Evolutionary conservation across 257 asterid genomes (phyloP).

Genomic region (Plantago major): DNA sequence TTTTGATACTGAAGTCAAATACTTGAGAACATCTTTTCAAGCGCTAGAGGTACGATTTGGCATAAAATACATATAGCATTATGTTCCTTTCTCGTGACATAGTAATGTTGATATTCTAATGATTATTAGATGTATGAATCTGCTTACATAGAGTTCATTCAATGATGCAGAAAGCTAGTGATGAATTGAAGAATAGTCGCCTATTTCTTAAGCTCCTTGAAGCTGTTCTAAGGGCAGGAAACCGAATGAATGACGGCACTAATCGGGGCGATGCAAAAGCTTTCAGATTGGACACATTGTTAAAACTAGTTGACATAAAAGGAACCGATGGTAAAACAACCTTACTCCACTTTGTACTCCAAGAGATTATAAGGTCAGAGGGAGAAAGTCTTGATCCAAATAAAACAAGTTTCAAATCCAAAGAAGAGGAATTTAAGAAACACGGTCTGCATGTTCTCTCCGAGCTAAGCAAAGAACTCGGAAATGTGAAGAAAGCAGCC

Average conservation of each 20-base stretch:
- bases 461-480: conserved; percentile 72
- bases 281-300: conserved; percentile 73
- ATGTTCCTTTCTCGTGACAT: too few species aligned
- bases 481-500: conserved; percentile 72
- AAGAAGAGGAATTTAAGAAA: conserved; percentile 60
- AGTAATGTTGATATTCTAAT: neutral
- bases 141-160: conserved; percentile 17
- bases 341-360: conserved; percentile 85
- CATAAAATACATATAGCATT: too few species aligned
- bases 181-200: conserved; percentile 74
- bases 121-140: neutral
- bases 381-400: conserved; percentile 34
- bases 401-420: conserved; percentile 27
- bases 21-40: conserved; percentile 68
- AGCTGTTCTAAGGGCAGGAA: conserved; percentile 82
- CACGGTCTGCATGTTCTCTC: conserved; percentile 67
- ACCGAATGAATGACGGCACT: conserved; percentile 80
- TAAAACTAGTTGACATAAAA: conserved; percentile 76
- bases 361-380: conserved; percentile 82
- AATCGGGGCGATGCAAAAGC: conserved; percentile 85
- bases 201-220: conserved; percentile 84
- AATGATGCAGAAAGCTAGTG: conserved; percentile 70
- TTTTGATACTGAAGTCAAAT: conserved; percentile 73
- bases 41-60: conserved; percentile 63
- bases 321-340: conserved; percentile 94